phyloP scores from a whole-genome alignment of 176 grass and related monocot genomes.

The Zea mays region Zm-B73-REFERENCE-NAM-5.0 NC_050103.1:135123501-135124000 shows the following conservation, averaged over 20 bases:
- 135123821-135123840: background rate
- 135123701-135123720: constrained; percentile 44
- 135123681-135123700: constrained; percentile 70
- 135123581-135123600: constrained; percentile 88
- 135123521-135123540: constrained; percentile 66
- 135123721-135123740: constrained; percentile 16
- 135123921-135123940: constrained; percentile 73
- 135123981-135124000: constrained; percentile 77
- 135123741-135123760: constrained; percentile 8
- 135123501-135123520: constrained; percentile 30
- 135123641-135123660: constrained; percentile 72
- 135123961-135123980: constrained; percentile 92
- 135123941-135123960: constrained; percentile 81
- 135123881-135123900: constrained; percentile 80
- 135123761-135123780: background rate
- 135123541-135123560: constrained; percentile 75
- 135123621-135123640: constrained; percentile 63
- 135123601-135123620: constrained; percentile 65
- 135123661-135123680: constrained; percentile 59
- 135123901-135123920: constrained; percentile 57
- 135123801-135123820: constrained; percentile 11
- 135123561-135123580: constrained; percentile 63
- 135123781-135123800: constrained; percentile 18
- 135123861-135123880: constrained; percentile 7
- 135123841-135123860: background rate